These are phyloP conservation scores for Botrytis deweyae DNA, from an alignment of 2,329 filamentous ascomycete genomes.

Conservation along the genomic window DNA sequence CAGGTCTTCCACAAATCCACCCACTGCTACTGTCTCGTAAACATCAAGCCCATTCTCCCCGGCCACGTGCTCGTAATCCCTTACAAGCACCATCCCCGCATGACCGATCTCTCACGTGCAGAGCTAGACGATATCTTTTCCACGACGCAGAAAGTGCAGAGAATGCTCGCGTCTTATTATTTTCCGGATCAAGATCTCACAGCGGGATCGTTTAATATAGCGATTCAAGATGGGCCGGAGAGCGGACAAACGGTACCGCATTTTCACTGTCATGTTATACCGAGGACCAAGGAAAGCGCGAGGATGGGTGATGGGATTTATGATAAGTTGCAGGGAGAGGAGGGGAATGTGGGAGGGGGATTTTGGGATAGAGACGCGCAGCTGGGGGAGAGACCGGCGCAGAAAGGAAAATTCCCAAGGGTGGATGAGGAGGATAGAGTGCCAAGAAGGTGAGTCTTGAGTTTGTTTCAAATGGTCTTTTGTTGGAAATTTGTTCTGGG, in stretches of 20 bases:
- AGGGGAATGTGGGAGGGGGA: conserved; percentile 76
- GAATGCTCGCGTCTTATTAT: conserved; percentile 64
- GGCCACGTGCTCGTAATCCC: conserved; percentile 93
- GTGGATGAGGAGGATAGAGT: conserved; percentile 70
- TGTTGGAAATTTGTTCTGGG: too few relatives aligned
- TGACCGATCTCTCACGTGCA: conserved; percentile 44
- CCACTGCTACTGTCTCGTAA: conserved; percentile 84
- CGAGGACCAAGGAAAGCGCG: conserved; percentile 56
- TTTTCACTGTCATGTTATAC: conserved; percentile 90
- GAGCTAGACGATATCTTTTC: conserved; percentile 72
- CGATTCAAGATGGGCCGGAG: conserved; percentile 87
- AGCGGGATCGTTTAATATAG: conserved; percentile 82
- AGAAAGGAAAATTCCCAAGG: conserved; percentile 60
- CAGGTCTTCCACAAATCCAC: conserved; percentile 85
- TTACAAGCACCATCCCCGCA: conserved; percentile 63
- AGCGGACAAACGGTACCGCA: conserved; percentile 94
- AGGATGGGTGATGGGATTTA: conserved; percentile 73
- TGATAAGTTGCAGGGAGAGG: conserved; percentile 76
- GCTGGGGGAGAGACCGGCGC: conserved; percentile 47
- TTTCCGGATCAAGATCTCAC: conserved; percentile 56
- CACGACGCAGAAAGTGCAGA: conserved; percentile 80
- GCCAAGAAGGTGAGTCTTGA: conserved; percentile 48
- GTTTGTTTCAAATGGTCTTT: background rate
- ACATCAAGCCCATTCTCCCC: conserved; percentile 89
- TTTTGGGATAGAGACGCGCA: conserved; percentile 66